Percentiles rank a stretch among this genome's conserved stretches.
phyloP scores from a whole-genome alignment of 2,329 filamentous ascomycete species.

The Elsinoe australis region DNA sequence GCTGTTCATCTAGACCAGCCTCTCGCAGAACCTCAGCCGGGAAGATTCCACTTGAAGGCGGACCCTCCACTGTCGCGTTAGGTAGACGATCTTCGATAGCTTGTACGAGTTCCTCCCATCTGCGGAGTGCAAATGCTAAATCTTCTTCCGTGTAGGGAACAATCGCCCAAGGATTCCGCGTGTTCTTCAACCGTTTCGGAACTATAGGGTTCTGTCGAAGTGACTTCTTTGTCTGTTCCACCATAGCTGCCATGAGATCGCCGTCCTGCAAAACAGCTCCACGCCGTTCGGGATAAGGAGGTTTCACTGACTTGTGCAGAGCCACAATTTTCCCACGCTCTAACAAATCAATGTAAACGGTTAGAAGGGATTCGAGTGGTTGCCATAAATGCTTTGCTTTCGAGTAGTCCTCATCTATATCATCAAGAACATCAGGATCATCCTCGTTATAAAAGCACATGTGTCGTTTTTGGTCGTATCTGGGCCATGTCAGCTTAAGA shows the following conservation, averaged over 20 bases:
- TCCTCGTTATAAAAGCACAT: background rate
- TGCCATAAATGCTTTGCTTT: constrained; percentile 23
- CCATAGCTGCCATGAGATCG: constrained; percentile 16
- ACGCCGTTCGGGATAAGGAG: background rate
- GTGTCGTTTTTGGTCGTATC: background rate
- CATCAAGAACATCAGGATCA: background rate
- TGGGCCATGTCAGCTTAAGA: background rate
- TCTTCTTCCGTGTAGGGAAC: constrained; percentile 29
- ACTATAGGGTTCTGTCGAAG: background rate
- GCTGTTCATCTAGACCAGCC: background rate
- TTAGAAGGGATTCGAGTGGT: constrained; percentile 27
- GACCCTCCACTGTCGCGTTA: background rate
- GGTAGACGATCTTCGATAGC: constrained; percentile 24
- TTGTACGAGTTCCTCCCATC: constrained; percentile 27
- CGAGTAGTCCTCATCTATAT: background rate
- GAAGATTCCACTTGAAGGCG: constrained; percentile 19
- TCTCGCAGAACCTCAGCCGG: constrained; percentile 25
- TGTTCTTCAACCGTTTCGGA: constrained; percentile 19
- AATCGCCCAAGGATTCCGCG: constrained; percentile 29
- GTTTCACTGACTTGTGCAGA: constrained; percentile 23
- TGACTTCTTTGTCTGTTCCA: constrained; percentile 9
- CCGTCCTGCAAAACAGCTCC: background rate
- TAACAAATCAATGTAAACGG: constrained; percentile 30
- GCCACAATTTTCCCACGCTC: constrained; percentile 30
- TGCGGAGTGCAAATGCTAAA: constrained; percentile 25